phyloP scores from a whole-genome alignment of 2,329 filamentous ascomycete genomes.

The Neocucurbitaria cava region DNA sequence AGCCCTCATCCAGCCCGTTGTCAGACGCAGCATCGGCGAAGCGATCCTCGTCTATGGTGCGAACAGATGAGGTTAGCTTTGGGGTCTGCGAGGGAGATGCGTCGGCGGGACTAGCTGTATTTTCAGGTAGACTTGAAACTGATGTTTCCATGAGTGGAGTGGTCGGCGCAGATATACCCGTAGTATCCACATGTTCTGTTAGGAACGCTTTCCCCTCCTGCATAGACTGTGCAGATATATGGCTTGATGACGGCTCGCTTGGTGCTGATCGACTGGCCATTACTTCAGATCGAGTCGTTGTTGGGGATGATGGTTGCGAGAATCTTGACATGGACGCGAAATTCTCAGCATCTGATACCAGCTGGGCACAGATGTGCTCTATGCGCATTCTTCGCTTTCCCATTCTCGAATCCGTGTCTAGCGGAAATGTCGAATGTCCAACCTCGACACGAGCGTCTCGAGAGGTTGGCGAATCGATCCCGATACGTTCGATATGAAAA shows the following conservation, averaged over 20 bases:
- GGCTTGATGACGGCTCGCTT: slow-evolving; percentile 28
- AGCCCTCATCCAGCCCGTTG: slow-evolving; percentile 30
- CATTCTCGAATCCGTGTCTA: slow-evolving; percentile 55
- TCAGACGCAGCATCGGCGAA: slow-evolving; percentile 53
- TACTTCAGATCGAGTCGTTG: slow-evolving; percentile 55
- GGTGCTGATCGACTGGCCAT: slow-evolving; percentile 25
- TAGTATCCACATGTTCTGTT: slow-evolving; percentile 1
- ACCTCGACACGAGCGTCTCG: slow-evolving; percentile 33
- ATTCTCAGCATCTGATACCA: slow-evolving; percentile 72
- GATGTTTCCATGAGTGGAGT: slow-evolving; percentile 3
- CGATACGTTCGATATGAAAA: slow-evolving; percentile 68
- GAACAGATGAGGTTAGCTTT: slow-evolving; percentile 31
- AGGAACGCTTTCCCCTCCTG: neutral
- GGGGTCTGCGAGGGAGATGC: slow-evolving; percentile 9
- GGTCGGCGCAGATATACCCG: slow-evolving; percentile 1
- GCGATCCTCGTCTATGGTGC: slow-evolving; percentile 49
- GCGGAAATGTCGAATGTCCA: slow-evolving; percentile 12
- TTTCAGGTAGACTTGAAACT: slow-evolving; percentile 3
- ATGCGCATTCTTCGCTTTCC: slow-evolving; percentile 71
- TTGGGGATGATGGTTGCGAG: slow-evolving; percentile 66
- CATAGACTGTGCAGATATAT: slow-evolving; percentile 6
- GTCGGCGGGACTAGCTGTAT: slow-evolving; percentile 1
- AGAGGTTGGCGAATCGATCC: slow-evolving; percentile 67
- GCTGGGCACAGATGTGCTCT: slow-evolving; percentile 67
- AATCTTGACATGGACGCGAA: slow-evolving; percentile 67